Base-by-base conservation (phyloP, 768 basidiomycete species). In the Boletellus ananas region DNA sequence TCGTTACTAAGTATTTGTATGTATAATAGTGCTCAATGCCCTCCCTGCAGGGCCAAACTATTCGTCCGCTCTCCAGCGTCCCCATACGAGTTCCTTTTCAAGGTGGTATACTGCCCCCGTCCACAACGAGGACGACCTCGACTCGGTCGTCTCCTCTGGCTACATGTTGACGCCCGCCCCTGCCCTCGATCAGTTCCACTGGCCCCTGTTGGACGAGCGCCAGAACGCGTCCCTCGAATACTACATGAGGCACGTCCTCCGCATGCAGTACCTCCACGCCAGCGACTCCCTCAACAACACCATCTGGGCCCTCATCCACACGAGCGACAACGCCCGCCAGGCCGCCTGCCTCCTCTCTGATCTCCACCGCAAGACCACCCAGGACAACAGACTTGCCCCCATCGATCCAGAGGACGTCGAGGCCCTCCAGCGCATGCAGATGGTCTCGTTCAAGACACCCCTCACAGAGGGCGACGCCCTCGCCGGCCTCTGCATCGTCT, bases 401-500 rank as follows among this genome's bases (percentile, higher is more conserved):
- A 47, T 57, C 62, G 62, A 50, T 45, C 53, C 43, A 46, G 64
- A 55, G 52, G 62, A 62, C 18, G 66, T 50, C 34, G 57, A 42
- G 36, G 67, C 27, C 62, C 61, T 43, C 48, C 52, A n/a, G 54
- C 70, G 23, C 60, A 57, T 59, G 43, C 59, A 63, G 33, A 43
- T 59, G 25, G 38, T 60, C 43, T 20, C 51, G 47, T 40, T 57
- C 46, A 57, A 64, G 58, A 51, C 42, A 35, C 47, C 54, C 35
- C 47, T 65, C 59, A 76, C 71, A 14, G 77, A 82, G 45, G 86
- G 85, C 33, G 86, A 89, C 56, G 90, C 89, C 18, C 84, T 90
- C 70, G 85, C 87, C 0, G 85, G 85, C 4, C 70, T 92, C 17
- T 85, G 86, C 52, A 72, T 87, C 58, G 79, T 92, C 25, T 90